Evolutionary conservation across 2,329 filamentous ascomycete species (phyloP).

Genomic region (Talaromyces sp.): DNA sequence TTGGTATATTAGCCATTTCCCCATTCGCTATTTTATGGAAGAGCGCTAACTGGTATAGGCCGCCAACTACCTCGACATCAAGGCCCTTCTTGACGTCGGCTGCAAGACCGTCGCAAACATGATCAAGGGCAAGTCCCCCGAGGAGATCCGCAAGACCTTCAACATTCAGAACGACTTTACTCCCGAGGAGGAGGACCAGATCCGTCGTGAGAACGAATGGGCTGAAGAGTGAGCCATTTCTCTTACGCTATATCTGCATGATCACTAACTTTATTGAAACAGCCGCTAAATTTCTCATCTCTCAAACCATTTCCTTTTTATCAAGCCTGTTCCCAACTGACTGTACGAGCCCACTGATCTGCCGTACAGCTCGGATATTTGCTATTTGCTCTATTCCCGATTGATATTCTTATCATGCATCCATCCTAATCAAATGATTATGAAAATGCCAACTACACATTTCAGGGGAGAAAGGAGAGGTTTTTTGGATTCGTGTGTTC

Average conservation of each 20-base stretch:
- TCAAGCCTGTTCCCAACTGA: not conserved
- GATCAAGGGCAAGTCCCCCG: constrained; percentile 99
- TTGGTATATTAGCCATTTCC: too few relatives aligned
- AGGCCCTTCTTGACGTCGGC: constrained; percentile 92
- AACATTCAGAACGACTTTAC: constrained; percentile 99
- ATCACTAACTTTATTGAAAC: constrained; percentile 17
- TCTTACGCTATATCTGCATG: not conserved
- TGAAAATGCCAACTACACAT: not conserved
- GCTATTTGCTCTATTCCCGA: constrained; percentile 7
- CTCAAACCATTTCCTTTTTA: not conserved
- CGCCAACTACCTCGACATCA: constrained; percentile 98
- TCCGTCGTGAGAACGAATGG: constrained; percentile 87
- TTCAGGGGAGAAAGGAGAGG: not conserved
- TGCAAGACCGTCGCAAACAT: constrained; percentile 99
- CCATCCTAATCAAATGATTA: not conserved
- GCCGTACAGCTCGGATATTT: not conserved
- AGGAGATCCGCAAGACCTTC: constrained; percentile 99
- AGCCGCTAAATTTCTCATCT: not conserved
- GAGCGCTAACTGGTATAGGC: constrained; percentile 59
- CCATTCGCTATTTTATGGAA: too few relatives aligned
- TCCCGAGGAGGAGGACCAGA: constrained; percentile 98
- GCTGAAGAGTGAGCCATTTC: constrained; percentile 66
- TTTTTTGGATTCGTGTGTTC: not conserved
- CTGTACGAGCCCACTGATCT: not conserved
- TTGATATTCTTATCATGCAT: not conserved